Evolutionary conservation across 345 rosid genomes (phyloP).

Genomic region (Hirschfeldia incana): DNA sequence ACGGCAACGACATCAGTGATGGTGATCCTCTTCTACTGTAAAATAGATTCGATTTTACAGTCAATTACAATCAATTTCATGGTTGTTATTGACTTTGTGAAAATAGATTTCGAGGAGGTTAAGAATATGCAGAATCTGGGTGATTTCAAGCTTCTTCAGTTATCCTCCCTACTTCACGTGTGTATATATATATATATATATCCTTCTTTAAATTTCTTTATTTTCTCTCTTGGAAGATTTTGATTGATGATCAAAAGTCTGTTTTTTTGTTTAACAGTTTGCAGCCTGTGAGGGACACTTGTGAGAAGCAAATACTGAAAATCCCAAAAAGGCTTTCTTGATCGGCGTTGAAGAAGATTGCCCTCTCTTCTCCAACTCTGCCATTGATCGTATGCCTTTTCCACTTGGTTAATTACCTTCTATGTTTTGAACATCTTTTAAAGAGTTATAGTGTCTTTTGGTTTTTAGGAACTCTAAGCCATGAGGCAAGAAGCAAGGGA

Average conservation of each 20-base stretch:
- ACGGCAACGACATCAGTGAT: too few species aligned
- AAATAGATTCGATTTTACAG: too few species aligned
- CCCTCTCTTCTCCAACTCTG: constrained; percentile 77
- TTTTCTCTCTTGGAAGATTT: not conserved
- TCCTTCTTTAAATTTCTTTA: not conserved
- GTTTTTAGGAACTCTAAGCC: constrained; percentile 76
- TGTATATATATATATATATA: not conserved
- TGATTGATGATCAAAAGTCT: constrained; percentile 6
- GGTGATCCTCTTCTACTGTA: too few species aligned
- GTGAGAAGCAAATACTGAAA: constrained; percentile 89
- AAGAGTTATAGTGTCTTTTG: not conserved
- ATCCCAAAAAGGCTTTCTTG: constrained; percentile 61
- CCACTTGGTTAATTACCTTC: not conserved
- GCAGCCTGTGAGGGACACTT: constrained; percentile 94
- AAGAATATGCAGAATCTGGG: constrained; percentile 76
- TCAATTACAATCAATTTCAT: too few species aligned
- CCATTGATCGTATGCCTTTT: constrained; percentile 59
- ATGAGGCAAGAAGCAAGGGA: constrained; percentile 70
- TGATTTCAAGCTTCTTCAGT: constrained; percentile 83
- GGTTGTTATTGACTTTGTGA: not conserved
- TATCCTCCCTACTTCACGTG: constrained; percentile 99
- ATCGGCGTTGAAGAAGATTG: constrained; percentile 80
- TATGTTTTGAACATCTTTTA: not conserved
- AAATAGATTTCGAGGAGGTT: not conserved
- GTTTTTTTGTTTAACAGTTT: constrained; percentile 45